Evolutionary conservation across 495 filamentous ascomycete genomes (phyloP).

Genomic region (Pyrenula massariospora): DNA sequence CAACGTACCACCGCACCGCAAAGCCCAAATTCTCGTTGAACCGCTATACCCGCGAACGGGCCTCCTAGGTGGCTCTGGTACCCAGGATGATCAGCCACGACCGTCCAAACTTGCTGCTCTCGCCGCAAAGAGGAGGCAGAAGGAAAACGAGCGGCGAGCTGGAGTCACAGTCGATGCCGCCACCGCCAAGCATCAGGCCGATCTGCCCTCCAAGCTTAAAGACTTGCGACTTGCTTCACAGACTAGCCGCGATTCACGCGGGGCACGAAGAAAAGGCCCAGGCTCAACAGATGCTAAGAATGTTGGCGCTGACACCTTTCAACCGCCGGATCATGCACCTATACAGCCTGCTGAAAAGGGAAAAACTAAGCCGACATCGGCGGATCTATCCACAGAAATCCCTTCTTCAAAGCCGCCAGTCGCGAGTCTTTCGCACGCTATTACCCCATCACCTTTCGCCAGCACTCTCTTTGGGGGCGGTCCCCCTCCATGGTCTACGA

Average conservation of each 20-base stretch:
- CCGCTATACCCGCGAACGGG: conserved; percentile 46
- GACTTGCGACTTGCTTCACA: neutral
- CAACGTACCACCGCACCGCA: conserved; percentile 56
- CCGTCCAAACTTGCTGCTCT: conserved; percentile 82
- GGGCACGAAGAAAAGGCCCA: neutral
- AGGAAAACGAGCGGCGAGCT: conserved; percentile 48
- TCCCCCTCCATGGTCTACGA: conserved; percentile 1
- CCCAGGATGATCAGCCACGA: conserved; percentile 34
- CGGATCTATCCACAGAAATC: neutral
- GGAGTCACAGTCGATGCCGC: conserved; percentile 8
- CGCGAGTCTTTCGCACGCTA: conserved; percentile 5
- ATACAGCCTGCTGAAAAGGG: neutral
- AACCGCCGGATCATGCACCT: neutral
- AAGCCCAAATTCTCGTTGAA: conserved; percentile 52
- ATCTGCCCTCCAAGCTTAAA: conserved; percentile 4
- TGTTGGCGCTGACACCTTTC: conserved; percentile 6
- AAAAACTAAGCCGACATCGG: no score
- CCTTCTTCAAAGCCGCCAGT: no score
- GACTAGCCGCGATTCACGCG: neutral
- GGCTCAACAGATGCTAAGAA: neutral
- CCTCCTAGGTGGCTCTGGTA: conserved; percentile 66
- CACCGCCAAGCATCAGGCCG: conserved; percentile 6
- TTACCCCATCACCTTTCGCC: conserved; percentile 57
- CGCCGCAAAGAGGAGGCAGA: conserved; percentile 75
- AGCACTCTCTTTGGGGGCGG: conserved; percentile 46